phyloP scores from a whole-genome alignment of 495 filamentous ascomycete species.

The Talaromyces ruber region DNA sequence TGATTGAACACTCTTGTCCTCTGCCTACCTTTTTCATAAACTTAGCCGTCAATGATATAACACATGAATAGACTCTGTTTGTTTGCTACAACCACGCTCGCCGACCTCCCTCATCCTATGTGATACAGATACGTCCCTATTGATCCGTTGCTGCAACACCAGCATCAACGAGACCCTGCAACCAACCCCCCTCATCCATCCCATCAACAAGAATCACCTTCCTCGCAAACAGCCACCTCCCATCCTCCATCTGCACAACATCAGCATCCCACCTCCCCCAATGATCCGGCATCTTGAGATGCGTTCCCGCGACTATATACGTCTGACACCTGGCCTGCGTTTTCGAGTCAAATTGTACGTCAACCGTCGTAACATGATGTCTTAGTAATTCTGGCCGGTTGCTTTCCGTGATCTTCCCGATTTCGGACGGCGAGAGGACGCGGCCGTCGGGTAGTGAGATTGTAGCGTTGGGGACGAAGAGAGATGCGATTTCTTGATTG shows the following conservation, averaged over 20 bases:
- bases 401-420: background rate
- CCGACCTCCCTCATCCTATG: too few relatives aligned
- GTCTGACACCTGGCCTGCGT: background rate
- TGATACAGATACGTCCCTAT: too few relatives aligned
- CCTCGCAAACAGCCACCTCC: background rate
- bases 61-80: too few relatives aligned
- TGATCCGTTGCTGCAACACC: background rate
- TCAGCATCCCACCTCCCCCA: background rate
- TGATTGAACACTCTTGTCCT: too few relatives aligned
- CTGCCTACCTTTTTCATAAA: too few relatives aligned
- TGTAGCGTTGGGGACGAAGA: background rate
- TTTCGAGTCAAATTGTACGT: background rate
- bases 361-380: background rate
- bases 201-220: background rate
- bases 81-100: too few relatives aligned
- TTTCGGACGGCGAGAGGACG: background rate
- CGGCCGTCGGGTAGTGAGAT: background rate
- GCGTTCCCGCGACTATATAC: background rate
- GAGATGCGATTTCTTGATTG: background rate
- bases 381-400: background rate
- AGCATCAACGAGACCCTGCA: background rate
- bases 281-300: constrained; percentile 1
- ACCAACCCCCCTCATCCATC: background rate
- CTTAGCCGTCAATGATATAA: too few relatives aligned
- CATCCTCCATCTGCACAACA: background rate